Conservation (phyloP, 2,329 filamentous ascomycete species). For the Xylaria sp. region DNA sequence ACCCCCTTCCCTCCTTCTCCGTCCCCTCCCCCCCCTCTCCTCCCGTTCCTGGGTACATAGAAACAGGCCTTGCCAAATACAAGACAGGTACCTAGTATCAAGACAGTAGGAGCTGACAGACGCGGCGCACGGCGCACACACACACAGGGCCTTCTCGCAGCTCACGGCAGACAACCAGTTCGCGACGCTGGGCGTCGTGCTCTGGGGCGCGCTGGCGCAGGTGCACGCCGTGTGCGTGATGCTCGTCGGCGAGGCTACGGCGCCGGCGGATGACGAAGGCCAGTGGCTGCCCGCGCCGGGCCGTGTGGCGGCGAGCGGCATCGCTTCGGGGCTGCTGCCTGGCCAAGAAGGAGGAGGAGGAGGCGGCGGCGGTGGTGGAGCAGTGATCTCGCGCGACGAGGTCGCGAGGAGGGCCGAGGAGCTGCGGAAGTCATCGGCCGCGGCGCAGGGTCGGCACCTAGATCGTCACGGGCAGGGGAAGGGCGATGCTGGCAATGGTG, state of each 20-base stretch:
- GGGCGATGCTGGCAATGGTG: not conserved
- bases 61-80: not conserved
- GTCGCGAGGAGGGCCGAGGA: conserved; percentile 27
- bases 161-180: conserved; percentile 74
- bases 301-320: no score
- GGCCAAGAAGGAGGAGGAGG: conserved; percentile 10
- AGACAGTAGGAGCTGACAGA: no score
- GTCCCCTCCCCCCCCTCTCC: not conserved
- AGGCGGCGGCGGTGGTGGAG: no score
- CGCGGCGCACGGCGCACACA: no score
- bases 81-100: no score
- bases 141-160: conserved; percentile 67
- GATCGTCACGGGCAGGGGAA: not conserved
- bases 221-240: conserved; percentile 50
- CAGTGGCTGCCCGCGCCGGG: not conserved
- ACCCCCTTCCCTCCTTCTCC: not conserved
- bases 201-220: conserved; percentile 66
- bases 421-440: conserved; percentile 9
- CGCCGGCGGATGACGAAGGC: not conserved
- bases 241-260: conserved; percentile 35
- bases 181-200: conserved; percentile 68
- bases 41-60: no score
- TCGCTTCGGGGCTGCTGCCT: no score
- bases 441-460: not conserved
- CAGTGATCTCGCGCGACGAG: conserved; percentile 32